phyloP scores from a whole-genome alignment of 78 protist species.

The Pelomyxa schiedti region DNA sequence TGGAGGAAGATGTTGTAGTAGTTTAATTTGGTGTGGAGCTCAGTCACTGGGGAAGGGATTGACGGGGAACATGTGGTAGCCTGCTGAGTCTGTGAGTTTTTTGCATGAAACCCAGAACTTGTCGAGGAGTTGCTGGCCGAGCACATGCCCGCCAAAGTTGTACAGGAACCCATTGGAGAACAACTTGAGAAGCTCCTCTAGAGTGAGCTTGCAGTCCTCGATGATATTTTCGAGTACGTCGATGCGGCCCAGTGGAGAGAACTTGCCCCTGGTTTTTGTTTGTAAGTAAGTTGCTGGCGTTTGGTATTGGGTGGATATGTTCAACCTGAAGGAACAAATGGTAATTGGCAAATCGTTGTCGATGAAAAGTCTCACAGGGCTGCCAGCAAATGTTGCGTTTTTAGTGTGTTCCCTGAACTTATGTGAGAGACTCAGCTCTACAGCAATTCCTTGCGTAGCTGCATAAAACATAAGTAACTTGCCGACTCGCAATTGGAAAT shows the following conservation, averaged over 20 bases:
- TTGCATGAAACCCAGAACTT: not conserved
- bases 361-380: constrained; percentile 33
- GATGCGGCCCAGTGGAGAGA: constrained; percentile 6
- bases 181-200: constrained; percentile 19
- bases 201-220: constrained; percentile 8
- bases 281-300: too few species aligned
- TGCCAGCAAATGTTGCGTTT: constrained; percentile 26
- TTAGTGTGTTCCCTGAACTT: constrained; percentile 18
- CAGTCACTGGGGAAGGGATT: too few species aligned
- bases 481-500: too few species aligned
- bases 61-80: too few species aligned
- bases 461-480: too few species aligned
- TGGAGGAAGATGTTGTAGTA: too few species aligned
- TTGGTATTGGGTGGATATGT: too few species aligned
- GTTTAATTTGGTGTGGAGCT: too few species aligned
- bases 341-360: constrained; percentile 42
- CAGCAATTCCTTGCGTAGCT: constrained; percentile 20
- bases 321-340: constrained; percentile 44
- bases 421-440: constrained; percentile 36
- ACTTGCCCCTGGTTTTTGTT: not conserved
- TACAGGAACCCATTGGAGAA: constrained; percentile 14
- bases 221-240: constrained; percentile 26
- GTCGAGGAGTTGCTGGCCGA: not conserved
- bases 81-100: too few species aligned
- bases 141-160: constrained; percentile 19